These are phyloP conservation scores for Kodamaea alishanica DNA, from an alignment of 1,139 yeast species.

Conservation along the genomic window DNA sequence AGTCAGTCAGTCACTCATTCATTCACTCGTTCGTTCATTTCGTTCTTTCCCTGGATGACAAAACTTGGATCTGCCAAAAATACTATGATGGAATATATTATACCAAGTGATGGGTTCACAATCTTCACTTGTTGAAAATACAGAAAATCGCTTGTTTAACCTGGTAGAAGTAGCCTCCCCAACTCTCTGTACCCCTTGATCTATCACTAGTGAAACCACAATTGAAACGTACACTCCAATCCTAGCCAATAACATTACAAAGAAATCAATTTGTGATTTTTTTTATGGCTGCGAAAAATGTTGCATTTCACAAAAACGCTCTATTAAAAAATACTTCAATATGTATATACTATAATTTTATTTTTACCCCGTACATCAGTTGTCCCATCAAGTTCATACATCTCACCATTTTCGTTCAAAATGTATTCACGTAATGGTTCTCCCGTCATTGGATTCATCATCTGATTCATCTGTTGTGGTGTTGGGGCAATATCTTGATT, in stretches of 20 bases:
- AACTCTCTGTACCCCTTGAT: too few species aligned
- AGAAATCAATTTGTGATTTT: neutral
- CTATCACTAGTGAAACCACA: neutral
- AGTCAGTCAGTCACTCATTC: too few species aligned
- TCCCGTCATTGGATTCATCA: slow-evolving; percentile 7
- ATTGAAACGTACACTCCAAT: neutral
- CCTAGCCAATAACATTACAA: neutral
- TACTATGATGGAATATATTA: slow-evolving; percentile 45
- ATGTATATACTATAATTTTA: slow-evolving; percentile 36
- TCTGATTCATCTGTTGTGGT: too few species aligned
- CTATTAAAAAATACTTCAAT: slow-evolving; percentile 17
- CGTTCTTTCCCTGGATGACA: slow-evolving; percentile 19
- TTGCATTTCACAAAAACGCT: neutral
- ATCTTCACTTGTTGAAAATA: slow-evolving; percentile 13
- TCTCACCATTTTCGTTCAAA: slow-evolving; percentile 34
- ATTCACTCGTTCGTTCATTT: too few species aligned
- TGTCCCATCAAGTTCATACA: slow-evolving; percentile 29
- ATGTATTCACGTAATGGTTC: slow-evolving; percentile 25
- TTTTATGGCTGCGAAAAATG: slow-evolving; percentile 1
- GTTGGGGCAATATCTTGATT: too few species aligned
- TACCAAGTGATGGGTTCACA: slow-evolving; percentile 51
- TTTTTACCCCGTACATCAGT: slow-evolving; percentile 26
- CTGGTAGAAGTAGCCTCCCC: too few species aligned
- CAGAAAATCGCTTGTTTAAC: slow-evolving; percentile 1
- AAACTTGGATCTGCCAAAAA: slow-evolving; percentile 46